Evolutionary conservation across 345 rosid genomes (phyloP).

Genomic region (Populus tremula): DNA sequence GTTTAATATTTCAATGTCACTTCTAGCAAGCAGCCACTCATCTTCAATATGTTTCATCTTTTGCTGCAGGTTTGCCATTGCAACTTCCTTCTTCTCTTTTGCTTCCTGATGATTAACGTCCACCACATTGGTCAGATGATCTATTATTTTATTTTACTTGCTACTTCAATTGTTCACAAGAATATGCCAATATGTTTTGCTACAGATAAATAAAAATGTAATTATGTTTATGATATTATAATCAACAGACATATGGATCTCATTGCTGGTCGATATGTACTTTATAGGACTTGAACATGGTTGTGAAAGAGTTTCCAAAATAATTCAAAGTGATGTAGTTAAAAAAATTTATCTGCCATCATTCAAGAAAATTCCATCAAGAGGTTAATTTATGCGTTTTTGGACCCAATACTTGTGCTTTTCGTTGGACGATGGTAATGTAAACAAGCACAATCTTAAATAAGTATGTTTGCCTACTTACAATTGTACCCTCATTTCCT

Average conservation of each 20-base stretch:
- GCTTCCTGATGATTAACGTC: constrained; percentile 45
- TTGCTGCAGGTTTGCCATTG: constrained; percentile 49
- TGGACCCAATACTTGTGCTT: no score
- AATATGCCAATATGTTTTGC: background rate
- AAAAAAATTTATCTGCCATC: no score
- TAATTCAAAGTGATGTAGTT: no score
- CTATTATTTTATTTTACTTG: background rate
- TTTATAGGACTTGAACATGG: no score
- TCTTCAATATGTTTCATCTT: constrained; percentile 50
- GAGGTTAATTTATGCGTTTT: no score
- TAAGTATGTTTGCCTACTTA: constrained; percentile 28
- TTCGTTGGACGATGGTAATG: background rate
- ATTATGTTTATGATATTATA: no score
- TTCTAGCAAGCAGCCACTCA: constrained; percentile 37
- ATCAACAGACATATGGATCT: no score
- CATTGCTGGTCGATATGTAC: no score
- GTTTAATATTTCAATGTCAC: constrained; percentile 39
- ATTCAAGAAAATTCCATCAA: no score
- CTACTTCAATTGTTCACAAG: background rate
- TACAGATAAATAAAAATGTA: no score
- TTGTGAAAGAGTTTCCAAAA: no score
- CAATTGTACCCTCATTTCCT: constrained; percentile 48
- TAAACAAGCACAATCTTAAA: constrained; percentile 10
- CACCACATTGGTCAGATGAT: constrained; percentile 10
- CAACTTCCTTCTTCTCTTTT: constrained; percentile 43